A percentile compares a stretch with the other conserved stretches of the same genome.
phyloP scores from a whole-genome alignment of 768 basidiomycete genomes.

The Calocera cornea region DNA sequence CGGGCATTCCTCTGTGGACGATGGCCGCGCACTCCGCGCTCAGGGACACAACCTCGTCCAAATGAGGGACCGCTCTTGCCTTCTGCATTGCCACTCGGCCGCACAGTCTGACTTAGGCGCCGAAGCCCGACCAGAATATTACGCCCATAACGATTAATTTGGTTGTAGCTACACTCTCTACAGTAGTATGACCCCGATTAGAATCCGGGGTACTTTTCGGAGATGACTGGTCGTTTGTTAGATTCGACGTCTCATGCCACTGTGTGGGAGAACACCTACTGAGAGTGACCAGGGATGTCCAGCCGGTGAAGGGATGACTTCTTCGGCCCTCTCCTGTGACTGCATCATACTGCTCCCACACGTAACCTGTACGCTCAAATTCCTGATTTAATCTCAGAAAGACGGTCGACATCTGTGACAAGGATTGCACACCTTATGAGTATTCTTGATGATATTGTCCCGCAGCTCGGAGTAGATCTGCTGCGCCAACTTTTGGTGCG shows the following conservation, averaged over 20 bases:
- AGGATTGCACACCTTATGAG: constrained; percentile 40
- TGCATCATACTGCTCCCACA: constrained; percentile 95
- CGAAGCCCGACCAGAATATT: background rate
- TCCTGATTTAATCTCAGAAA: constrained; percentile 37
- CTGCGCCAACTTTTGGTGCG: constrained; percentile 57
- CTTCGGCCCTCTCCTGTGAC: constrained; percentile 67
- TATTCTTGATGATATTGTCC: constrained; percentile 72
- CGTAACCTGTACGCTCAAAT: constrained; percentile 83
- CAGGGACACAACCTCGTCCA: background rate
- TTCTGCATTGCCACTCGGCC: background rate
- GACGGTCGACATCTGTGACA: background rate
- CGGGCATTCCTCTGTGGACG: constrained; percentile 2
- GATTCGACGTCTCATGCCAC: background rate
- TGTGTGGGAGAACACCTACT: constrained; percentile 41
- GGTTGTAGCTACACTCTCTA: background rate
- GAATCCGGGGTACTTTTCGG: constrained; percentile 41
- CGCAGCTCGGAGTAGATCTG: constrained; percentile 71
- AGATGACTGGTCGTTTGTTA: constrained; percentile 35
- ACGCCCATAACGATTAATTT: background rate
- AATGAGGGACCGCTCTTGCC: background rate
- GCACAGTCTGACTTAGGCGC: too few species aligned
- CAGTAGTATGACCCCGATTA: constrained; percentile 5
- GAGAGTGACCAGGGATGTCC: constrained; percentile 80
- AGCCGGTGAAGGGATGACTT: constrained; percentile 95
- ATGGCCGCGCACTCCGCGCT: constrained; percentile 4